These are phyloP conservation scores for Paspalum vaginatum DNA, from an alignment of 176 grass and related monocot species.

Conservation along the genomic window DNA sequence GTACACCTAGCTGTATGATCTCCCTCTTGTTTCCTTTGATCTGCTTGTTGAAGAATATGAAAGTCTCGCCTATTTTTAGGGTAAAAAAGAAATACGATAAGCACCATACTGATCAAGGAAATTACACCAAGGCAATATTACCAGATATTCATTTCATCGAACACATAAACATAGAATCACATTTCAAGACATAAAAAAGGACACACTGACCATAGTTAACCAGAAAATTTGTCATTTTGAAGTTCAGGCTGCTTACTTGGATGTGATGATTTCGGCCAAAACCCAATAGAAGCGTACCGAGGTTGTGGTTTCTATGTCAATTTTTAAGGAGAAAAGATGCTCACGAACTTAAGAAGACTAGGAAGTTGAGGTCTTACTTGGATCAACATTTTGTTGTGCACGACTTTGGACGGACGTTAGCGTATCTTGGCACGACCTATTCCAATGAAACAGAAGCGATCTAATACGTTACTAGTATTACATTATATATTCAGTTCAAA, in stretches of 20 bases:
- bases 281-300: not conserved
- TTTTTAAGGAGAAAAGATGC: constrained; percentile 21
- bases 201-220: not conserved
- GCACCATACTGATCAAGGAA: not conserved
- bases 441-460: constrained; percentile 45
- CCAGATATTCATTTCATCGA: constrained; percentile 5
- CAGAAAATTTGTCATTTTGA: not conserved
- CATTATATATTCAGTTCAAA: constrained; percentile 38
- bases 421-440: constrained; percentile 44
- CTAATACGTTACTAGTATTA: constrained; percentile 37
- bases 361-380: constrained; percentile 40
- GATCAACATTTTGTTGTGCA: constrained; percentile 36
- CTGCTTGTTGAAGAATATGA: constrained; percentile 99
- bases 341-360: constrained; percentile 21
- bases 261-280: constrained; percentile 28
- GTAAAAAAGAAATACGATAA: constrained; percentile 36
- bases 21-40: constrained; percentile 98
- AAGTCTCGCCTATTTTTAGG: constrained; percentile 75
- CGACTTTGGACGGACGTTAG: constrained; percentile 41
- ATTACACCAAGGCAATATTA: not conserved
- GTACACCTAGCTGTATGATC: constrained; percentile 91
- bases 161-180: not conserved
- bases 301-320: constrained; percentile 23
- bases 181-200: constrained; percentile 6
- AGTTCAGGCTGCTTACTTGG: constrained; percentile 42